These are phyloP conservation scores for Penicillium olsonii DNA, from an alignment of 2,329 filamentous ascomycete genomes.

Conservation along the genomic window DNA sequence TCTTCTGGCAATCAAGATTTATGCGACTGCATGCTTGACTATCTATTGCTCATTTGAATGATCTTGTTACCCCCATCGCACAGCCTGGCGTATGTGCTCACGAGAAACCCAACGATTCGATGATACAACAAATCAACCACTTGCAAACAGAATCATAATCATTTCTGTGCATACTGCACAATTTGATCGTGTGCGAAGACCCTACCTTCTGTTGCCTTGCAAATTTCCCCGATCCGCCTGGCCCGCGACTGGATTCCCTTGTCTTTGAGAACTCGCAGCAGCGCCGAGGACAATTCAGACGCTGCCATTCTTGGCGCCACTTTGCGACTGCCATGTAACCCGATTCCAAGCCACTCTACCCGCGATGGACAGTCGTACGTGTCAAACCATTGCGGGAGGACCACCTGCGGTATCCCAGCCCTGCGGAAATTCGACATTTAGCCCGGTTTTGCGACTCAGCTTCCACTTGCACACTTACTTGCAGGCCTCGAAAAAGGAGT, in stretches of 20 bases:
- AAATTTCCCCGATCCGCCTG: constrained; percentile 15
- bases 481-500: constrained; percentile 51
- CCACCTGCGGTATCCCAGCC: constrained; percentile 48
- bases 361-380: constrained; percentile 48
- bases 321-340: constrained; percentile 41
- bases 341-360: constrained; percentile 47
- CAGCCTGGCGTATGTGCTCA: neutral
- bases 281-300: constrained; percentile 15
- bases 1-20: neutral
- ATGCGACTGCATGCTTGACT: neutral
- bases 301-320: constrained; percentile 32
- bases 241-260: constrained; percentile 13
- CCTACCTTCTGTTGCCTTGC: constrained; percentile 18
- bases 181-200: constrained; percentile 23
- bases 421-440: constrained; percentile 25
- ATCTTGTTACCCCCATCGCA: neutral
- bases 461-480: constrained; percentile 31
- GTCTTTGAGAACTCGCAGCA: constrained; percentile 15
- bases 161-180: constrained; percentile 9
- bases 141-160: neutral
- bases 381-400: constrained; percentile 52
- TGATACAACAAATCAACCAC: neutral
- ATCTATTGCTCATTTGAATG: neutral
- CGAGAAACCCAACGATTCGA: neutral
- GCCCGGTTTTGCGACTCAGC: neutral